A percentile compares a stretch with the other conserved stretches of the same genome.
Conservation (phyloP, 2,329 filamentous ascomycete species). For the Sarocladium strictum region DNA sequence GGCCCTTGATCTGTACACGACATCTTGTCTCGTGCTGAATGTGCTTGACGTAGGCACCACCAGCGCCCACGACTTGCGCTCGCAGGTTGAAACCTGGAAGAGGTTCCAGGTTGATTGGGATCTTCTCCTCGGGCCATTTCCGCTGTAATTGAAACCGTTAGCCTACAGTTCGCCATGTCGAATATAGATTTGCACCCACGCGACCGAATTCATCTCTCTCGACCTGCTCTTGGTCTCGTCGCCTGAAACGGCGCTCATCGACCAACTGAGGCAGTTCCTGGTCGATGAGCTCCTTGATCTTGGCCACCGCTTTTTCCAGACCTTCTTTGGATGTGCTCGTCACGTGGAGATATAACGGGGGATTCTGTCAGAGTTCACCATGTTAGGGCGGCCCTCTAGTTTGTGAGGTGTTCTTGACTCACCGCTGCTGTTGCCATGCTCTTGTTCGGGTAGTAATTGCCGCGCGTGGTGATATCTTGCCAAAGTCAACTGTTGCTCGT, state of each 20-base stretch:
- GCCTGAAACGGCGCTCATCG: constrained; percentile 86
- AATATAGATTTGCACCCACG: constrained; percentile 42
- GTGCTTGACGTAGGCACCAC: constrained; percentile 94
- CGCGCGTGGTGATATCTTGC: constrained; percentile 95
- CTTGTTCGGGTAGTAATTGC: constrained; percentile 96
- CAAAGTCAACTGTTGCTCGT: constrained; percentile 49
- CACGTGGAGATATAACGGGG: constrained; percentile 89
- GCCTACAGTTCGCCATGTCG: constrained; percentile 9
- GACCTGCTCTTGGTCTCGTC: constrained; percentile 71
- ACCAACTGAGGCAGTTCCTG: constrained; percentile 93
- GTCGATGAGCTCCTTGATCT: constrained; percentile 93
- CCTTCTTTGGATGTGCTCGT: constrained; percentile 89
- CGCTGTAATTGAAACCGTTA: constrained; percentile 51
- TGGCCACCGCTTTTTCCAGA: constrained; percentile 78
- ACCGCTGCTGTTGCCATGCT: constrained; percentile 92
- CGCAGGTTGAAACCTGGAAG: constrained; percentile 93
- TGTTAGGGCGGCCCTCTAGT: too few species aligned
- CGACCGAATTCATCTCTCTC: constrained; percentile 89
- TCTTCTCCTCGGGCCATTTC: constrained; percentile 98
- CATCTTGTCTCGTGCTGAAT: constrained; percentile 94
- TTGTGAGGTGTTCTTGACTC: too few species aligned
- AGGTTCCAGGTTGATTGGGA: constrained; percentile 84
- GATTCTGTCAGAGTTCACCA: constrained; percentile 54
- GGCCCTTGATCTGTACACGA: constrained; percentile 96
- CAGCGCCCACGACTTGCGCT: constrained; percentile 91